These are phyloP conservation scores for Huntiella decipiens DNA, from an alignment of 2,329 filamentous ascomycete species.

Conservation along the genomic window DNA sequence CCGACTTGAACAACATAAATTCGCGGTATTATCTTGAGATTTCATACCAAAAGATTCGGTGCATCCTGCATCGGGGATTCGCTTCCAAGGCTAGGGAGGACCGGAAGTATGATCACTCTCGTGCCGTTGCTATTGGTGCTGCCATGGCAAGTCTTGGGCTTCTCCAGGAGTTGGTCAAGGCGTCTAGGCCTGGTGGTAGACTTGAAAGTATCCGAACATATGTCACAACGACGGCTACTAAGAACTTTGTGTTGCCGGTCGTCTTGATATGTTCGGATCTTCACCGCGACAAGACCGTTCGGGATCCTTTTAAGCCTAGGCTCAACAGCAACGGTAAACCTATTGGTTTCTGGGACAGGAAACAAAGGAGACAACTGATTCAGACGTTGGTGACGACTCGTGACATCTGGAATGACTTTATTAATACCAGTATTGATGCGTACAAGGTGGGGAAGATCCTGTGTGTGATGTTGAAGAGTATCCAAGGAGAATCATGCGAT, in stretches of 20 bases:
- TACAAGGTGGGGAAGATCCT: conserved; percentile 69
- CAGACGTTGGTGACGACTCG: conserved; percentile 50
- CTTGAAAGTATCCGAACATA: conserved; percentile 60
- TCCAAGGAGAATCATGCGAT: conserved; percentile 19
- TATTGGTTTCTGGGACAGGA: conserved; percentile 27
- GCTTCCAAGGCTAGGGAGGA: conserved; percentile 61
- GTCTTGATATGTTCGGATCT: conserved; percentile 73
- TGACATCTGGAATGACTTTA: conserved; percentile 61
- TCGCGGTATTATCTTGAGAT: conserved; percentile 71
- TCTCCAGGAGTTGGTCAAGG: conserved; percentile 54
- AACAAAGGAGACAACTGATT: conserved; percentile 57
- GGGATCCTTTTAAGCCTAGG: conserved; percentile 25
- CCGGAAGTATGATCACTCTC: conserved; percentile 64
- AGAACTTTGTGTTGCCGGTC: conserved; percentile 70
- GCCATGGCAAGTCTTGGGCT: conserved; percentile 66
- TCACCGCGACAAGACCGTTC: conserved; percentile 27
- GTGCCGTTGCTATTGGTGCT: conserved; percentile 68
- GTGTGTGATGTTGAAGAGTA: conserved; percentile 67
- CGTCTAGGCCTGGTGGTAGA: conserved; percentile 53
- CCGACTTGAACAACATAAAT: conserved; percentile 71
- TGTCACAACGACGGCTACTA: conserved; percentile 58
- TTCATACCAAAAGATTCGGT: conserved; percentile 74
- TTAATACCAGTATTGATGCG: conserved; percentile 68
- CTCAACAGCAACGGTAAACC: neutral
- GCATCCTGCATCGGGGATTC: conserved; percentile 76